Percentiles rank a stretch among this genome's conserved stretches.
Evolutionary conservation across 2,329 filamentous ascomycete genomes (phyloP).

Genomic region (Neoscytalidium dimidiatum): DNA sequence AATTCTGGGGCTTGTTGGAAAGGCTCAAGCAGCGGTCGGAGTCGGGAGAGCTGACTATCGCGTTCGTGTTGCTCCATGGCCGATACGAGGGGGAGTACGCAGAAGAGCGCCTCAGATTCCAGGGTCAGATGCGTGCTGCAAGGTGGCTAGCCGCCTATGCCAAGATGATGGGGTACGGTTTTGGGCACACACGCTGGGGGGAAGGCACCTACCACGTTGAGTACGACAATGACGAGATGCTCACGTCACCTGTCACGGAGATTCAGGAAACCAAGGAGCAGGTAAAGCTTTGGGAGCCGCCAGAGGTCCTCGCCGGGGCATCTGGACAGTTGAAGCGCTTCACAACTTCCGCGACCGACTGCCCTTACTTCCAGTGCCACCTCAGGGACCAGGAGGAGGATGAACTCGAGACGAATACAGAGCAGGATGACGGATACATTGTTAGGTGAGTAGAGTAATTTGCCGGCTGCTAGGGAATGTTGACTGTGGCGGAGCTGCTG

Average conservation of each 20-base stretch:
- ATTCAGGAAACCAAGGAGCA: background rate
- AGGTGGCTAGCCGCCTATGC: background rate
- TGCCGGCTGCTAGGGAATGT: no score
- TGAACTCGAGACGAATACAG: no score
- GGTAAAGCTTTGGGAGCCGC: background rate
- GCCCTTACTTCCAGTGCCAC: background rate
- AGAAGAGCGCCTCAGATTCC: no score
- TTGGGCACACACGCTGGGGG: background rate
- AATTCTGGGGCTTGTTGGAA: background rate
- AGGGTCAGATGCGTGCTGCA: background rate
- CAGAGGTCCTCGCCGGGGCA: background rate
- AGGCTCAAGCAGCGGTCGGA: background rate
- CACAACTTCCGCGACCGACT: background rate
- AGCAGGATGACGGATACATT: no score
- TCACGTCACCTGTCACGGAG: background rate
- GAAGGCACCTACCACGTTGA: background rate
- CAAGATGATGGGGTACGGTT: background rate
- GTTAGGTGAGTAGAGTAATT: no score
- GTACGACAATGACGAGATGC: background rate
- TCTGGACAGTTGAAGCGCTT: background rate
- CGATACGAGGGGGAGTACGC: background rate
- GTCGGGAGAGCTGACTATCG: background rate
- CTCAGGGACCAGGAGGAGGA: no score
- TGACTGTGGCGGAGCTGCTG: no score
- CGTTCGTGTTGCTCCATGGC: background rate